These are phyloP conservation scores for Podospora australis DNA, from an alignment of 495 filamentous ascomycete genomes.

Conservation along the genomic window DNA sequence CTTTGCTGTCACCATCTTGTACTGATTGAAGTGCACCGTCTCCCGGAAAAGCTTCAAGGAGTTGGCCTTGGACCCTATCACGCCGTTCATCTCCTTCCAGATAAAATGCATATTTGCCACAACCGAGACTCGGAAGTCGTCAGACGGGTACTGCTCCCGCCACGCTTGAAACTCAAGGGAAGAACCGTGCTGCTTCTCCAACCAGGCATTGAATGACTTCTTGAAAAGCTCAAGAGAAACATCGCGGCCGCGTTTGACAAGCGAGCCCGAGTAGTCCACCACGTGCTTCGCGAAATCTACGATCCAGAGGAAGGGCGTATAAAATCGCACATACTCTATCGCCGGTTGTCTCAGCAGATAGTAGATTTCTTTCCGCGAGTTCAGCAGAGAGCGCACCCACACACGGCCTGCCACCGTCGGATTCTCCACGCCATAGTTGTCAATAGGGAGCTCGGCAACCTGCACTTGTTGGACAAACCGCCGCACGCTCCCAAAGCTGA, in stretches of 20 bases:
- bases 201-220: constrained; percentile 48
- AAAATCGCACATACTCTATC: constrained; percentile 51
- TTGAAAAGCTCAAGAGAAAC: constrained; percentile 50
- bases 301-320: constrained; percentile 58
- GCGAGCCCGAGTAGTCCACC: constrained; percentile 50
- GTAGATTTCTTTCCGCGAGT: constrained; percentile 44
- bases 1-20: constrained; percentile 17
- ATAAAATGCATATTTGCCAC: constrained; percentile 54
- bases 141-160: constrained; percentile 36
- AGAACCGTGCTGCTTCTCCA: constrained; percentile 33
- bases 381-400: constrained; percentile 51
- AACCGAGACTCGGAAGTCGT: constrained; percentile 54
- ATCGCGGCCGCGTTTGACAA: constrained; percentile 18
- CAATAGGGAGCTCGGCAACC: constrained; percentile 54
- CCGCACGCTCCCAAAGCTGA: constrained; percentile 36
- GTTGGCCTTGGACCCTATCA: constrained; percentile 19
- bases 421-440: constrained; percentile 51
- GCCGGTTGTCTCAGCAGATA: constrained; percentile 53
- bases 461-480: constrained; percentile 48
- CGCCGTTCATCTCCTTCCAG: constrained; percentile 52
- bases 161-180: constrained; percentile 39
- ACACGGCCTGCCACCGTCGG: constrained; percentile 46
- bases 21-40: constrained; percentile 11
- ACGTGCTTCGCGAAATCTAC: constrained; percentile 61
- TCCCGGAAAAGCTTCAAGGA: constrained; percentile 43